Percentiles rank a stretch among this genome's conserved stretches.
Evolutionary conservation across 805 yeast genomes (phyloP).

Genomic region (Suhomyces sp.): DNA sequence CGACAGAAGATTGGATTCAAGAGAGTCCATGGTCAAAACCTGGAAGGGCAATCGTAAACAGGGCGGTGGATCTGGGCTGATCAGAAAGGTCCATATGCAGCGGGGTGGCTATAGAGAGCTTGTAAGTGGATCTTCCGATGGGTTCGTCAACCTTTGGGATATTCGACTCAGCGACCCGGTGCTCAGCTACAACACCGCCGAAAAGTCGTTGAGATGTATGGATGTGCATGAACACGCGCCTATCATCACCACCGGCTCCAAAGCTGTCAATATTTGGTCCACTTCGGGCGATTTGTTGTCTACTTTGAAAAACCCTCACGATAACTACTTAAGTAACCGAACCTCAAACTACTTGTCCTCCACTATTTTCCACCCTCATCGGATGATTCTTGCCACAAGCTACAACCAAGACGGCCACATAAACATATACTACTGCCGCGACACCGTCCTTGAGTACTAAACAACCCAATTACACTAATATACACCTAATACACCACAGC

Average conservation of each 20-base stretch:
- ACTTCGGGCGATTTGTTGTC: slow-evolving; percentile 76
- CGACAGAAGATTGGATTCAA: slow-evolving; percentile 80
- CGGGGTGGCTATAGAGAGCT: slow-evolving; percentile 93
- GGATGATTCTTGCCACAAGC: slow-evolving; percentile 88
- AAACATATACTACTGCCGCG: slow-evolving; percentile 50
- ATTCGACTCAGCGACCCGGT: slow-evolving; percentile 74
- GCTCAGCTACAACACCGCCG: slow-evolving; percentile 51
- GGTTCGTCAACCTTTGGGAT: slow-evolving; percentile 87
- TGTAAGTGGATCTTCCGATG: slow-evolving; percentile 79
- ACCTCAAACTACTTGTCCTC: slow-evolving; percentile 58
- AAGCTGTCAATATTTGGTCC: slow-evolving; percentile 76
- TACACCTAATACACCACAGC: no score
- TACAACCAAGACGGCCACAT: slow-evolving; percentile 75
- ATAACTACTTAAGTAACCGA: slow-evolving; percentile 43
- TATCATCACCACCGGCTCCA: slow-evolving; percentile 82
- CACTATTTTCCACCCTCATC: slow-evolving; percentile 84
- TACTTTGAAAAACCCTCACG: slow-evolving; percentile 51
- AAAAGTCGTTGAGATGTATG: slow-evolving; percentile 56
- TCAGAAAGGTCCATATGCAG: slow-evolving; percentile 87
- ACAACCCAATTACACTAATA: no score
- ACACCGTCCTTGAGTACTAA: slow-evolving; percentile 35
- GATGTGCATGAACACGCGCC: slow-evolving; percentile 97
- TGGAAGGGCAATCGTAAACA: slow-evolving; percentile 53
- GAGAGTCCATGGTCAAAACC: slow-evolving; percentile 79
- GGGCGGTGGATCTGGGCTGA: slow-evolving; percentile 46